Percentiles rank a stretch among this genome's conserved stretches.
Evolutionary conservation across 768 basidiomycete species (phyloP).

Genomic region (Xerocomus spinulosus): DNA sequence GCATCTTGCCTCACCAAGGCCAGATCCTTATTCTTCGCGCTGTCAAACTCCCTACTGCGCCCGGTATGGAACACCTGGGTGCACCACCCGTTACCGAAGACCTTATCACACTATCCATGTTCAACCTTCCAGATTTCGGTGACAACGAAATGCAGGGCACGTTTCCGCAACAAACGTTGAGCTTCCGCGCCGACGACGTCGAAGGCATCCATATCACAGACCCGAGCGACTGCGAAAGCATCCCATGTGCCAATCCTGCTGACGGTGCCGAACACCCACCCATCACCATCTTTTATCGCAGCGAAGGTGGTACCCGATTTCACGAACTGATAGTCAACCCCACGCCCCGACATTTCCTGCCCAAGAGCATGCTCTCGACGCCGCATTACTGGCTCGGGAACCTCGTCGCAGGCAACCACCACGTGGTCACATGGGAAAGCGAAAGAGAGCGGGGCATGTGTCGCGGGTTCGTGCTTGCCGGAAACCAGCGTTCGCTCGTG

Average conservation of each 20-base stretch:
- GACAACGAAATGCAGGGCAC: constrained; percentile 25
- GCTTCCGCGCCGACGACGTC: constrained; percentile 30
- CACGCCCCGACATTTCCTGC: constrained; percentile 18
- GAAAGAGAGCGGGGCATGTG: constrained; percentile 20
- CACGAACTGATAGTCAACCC: constrained; percentile 29
- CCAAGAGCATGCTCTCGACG: constrained; percentile 20
- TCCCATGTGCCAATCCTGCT: constrained; percentile 11
- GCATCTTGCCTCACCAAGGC: constrained; percentile 47
- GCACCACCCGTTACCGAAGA: constrained; percentile 22
- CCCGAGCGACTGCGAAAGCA: constrained; percentile 22
- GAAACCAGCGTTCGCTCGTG: constrained; percentile 31
- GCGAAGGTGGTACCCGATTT: constrained; percentile 24
- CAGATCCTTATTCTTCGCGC: constrained; percentile 51
- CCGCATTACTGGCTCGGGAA: constrained; percentile 30
- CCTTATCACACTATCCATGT: constrained; percentile 29
- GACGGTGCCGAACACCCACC: constrained; percentile 28
- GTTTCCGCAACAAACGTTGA: constrained; percentile 25
- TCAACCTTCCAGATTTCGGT: constrained; percentile 28
- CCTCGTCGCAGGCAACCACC: constrained; percentile 21
- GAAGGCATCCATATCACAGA: constrained; percentile 34
- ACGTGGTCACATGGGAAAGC: constrained; percentile 25
- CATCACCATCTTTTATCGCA: constrained; percentile 33
- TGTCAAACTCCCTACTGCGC: constrained; percentile 20
- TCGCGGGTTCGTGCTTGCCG: constrained; percentile 30
- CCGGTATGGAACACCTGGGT: constrained; percentile 1